A percentile compares a stretch with the other conserved stretches of the same genome.
Evolutionary conservation across 164 flowering plant genomes (phyloP).

Genomic region (Hamamelis virginiana): DNA sequence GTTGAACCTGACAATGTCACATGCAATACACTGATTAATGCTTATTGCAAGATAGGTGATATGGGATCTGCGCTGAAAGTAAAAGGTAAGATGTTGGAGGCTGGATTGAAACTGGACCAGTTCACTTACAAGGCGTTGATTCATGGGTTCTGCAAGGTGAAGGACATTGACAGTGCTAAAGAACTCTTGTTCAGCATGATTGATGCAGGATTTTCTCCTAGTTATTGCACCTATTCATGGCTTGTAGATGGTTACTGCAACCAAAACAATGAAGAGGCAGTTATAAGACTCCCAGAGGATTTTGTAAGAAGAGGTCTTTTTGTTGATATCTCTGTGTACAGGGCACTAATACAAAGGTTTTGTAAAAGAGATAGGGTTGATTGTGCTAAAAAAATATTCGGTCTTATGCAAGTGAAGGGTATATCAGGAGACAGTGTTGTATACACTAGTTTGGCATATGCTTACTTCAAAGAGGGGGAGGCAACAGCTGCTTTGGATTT

Average conservation of each 20-base stretch:
- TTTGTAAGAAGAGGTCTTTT: constrained; percentile 43
- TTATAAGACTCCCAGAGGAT: constrained; percentile 54
- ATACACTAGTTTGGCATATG: constrained; percentile 61
- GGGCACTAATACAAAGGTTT: constrained; percentile 75
- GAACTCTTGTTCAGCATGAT: constrained; percentile 67
- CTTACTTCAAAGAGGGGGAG: constrained; percentile 61
- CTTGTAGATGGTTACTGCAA: constrained; percentile 74
- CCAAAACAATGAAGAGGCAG: constrained; percentile 44
- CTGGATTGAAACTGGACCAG: constrained; percentile 58
- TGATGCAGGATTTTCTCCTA: constrained; percentile 73
- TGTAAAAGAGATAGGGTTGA: constrained; percentile 63
- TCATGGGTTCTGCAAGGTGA: constrained; percentile 79
- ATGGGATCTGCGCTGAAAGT: constrained; percentile 72
- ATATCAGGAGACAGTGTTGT: constrained; percentile 68
- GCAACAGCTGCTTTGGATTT: constrained; percentile 37
- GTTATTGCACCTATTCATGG: constrained; percentile 77
- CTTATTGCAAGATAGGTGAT: constrained; percentile 87
- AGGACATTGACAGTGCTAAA: constrained; percentile 65
- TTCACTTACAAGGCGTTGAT: constrained; percentile 82
- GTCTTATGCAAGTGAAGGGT: constrained; percentile 54
- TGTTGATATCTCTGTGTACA: constrained; percentile 59
- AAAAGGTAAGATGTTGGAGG: constrained; percentile 65
- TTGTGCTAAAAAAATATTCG: constrained; percentile 55
- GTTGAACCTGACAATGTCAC: constrained; percentile 81
- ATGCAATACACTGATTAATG: constrained; percentile 92